Conservation (phyloP, 768 basidiomycete species). For the Peribolospora kevripleyi region DNA sequence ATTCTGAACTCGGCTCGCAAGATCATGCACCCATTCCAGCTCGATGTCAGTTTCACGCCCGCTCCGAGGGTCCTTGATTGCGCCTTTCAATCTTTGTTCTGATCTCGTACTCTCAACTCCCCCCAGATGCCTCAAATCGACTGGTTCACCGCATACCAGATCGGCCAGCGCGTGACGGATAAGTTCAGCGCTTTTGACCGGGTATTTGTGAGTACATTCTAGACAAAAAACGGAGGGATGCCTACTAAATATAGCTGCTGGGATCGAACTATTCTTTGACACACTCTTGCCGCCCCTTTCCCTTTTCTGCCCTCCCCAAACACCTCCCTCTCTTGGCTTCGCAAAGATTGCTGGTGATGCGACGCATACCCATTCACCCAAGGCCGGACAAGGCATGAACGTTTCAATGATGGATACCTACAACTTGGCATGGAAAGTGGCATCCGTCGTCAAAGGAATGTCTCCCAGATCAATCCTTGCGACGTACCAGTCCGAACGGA, state of each 20-base stretch:
- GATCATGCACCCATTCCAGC: slow-evolving; percentile 32
- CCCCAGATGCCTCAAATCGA: slow-evolving; percentile 20
- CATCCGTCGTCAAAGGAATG: not conserved
- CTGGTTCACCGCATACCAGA: slow-evolving; percentile 54
- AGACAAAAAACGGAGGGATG: too few relatives aligned
- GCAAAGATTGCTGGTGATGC: slow-evolving; percentile 6
- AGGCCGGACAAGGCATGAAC: slow-evolving; percentile 29
- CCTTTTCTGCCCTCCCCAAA: too few relatives aligned
- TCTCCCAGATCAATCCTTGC: slow-evolving; percentile 5
- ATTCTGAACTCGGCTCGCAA: slow-evolving; percentile 34
- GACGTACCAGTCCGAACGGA: slow-evolving; percentile 31
- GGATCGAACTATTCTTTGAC: not conserved
- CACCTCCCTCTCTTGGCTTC: not conserved
- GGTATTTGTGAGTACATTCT: slow-evolving; percentile 23
- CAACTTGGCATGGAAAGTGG: slow-evolving; percentile 11
- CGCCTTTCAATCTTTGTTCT: slow-evolving; percentile 8
- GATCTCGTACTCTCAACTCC: not conserved
- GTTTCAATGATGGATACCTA: slow-evolving; percentile 12
- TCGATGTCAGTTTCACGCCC: slow-evolving; percentile 2
- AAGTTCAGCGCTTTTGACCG: slow-evolving; percentile 36
- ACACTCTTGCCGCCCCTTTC: slow-evolving; percentile 6
- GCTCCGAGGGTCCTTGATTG: slow-evolving; percentile 10
- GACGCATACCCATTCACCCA: slow-evolving; percentile 16
- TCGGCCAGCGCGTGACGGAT: slow-evolving; percentile 50
- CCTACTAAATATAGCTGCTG: slow-evolving; percentile 25